A percentile compares a stretch with the other conserved stretches of the same genome.
Conservation (phyloP, 1,139 yeast species). For the Lodderomyces beijingensis region DNA sequence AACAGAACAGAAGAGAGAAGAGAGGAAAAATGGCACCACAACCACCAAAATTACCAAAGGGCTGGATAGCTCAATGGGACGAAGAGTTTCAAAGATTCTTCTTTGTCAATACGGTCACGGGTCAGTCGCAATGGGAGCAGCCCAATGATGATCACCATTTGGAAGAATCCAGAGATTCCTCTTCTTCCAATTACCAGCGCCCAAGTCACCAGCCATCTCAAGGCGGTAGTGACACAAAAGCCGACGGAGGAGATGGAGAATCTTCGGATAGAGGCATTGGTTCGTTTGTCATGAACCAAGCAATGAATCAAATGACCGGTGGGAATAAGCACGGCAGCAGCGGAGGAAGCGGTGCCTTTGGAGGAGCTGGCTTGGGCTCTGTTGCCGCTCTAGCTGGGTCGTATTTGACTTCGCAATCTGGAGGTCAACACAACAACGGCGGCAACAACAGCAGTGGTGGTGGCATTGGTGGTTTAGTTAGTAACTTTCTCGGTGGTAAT, state of each 20-base stretch:
- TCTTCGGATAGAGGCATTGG: conserved; percentile 12
- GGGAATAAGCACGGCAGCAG: conserved; percentile 5
- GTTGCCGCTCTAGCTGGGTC: conserved; percentile 12
- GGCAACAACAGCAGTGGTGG: conserved; percentile 7
- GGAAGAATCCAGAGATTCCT: neutral
- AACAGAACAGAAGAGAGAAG: too few species aligned
- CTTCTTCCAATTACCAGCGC: neutral
- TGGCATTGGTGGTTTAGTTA: conserved; percentile 8
- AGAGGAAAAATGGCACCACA: too few species aligned
- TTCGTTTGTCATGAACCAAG: conserved; percentile 12
- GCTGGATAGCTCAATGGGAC: conserved; percentile 30
- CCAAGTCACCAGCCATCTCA: neutral
- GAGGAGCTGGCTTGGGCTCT: conserved; percentile 7
- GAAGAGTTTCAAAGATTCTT: conserved; percentile 22
- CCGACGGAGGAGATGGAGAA: conserved; percentile 6
- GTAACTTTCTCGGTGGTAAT: conserved; percentile 9
- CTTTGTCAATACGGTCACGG: conserved; percentile 20
- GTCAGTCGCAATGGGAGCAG: conserved; percentile 21
- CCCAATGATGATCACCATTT: conserved; percentile 5
- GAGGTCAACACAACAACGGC: conserved; percentile 3
- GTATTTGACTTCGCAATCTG: conserved; percentile 6
- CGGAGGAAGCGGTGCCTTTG: neutral
- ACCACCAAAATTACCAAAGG: conserved; percentile 17
- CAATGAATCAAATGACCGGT: conserved; percentile 8
- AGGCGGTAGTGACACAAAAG: neutral